Percentiles rank a stretch among this genome's conserved stretches.
phyloP scores from a whole-genome alignment of 805 yeast species.

The Priceomyces carsonii region DNA sequence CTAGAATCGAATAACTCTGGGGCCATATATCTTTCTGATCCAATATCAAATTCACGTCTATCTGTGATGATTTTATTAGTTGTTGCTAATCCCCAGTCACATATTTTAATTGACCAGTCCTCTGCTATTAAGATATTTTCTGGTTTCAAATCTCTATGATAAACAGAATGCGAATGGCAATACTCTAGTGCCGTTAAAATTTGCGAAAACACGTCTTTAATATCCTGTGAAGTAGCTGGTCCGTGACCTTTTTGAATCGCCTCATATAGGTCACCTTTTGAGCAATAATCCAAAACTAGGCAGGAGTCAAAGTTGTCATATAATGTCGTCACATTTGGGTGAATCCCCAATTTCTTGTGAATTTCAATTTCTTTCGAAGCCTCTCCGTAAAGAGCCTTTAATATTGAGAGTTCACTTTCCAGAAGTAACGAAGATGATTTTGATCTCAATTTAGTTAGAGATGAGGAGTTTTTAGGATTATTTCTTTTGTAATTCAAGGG shows the following conservation, averaged over 20 bases:
- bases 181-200: slow-evolving; percentile 50
- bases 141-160: slow-evolving; percentile 59
- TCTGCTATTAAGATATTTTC: slow-evolving; percentile 54
- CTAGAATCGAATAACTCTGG: slow-evolving; percentile 78
- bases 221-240: slow-evolving; percentile 58
- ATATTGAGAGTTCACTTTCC: slow-evolving; percentile 20
- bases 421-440: neutral
- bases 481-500: slow-evolving; percentile 46
- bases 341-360: slow-evolving; percentile 57
- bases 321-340: slow-evolving; percentile 47
- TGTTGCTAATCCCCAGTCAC: slow-evolving; percentile 64
- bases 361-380: slow-evolving; percentile 70
- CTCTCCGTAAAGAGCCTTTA: slow-evolving; percentile 45
- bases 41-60: slow-evolving; percentile 66
- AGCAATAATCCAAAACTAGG: slow-evolving; percentile 72
- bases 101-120: slow-evolving; percentile 57
- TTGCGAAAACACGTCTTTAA: slow-evolving; percentile 54
- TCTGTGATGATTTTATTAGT: slow-evolving; percentile 57
- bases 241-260: slow-evolving; percentile 67
- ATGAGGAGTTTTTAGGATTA: slow-evolving; percentile 29
- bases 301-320: slow-evolving; percentile 54
- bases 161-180: slow-evolving; percentile 50
- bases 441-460: slow-evolving; percentile 35
- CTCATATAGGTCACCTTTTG: slow-evolving; percentile 85
- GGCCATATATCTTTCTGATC: slow-evolving; percentile 92